These are phyloP conservation scores for Hymenoscyphus scutula DNA, from an alignment of 2,329 filamentous ascomycete species.

Conservation along the genomic window DNA sequence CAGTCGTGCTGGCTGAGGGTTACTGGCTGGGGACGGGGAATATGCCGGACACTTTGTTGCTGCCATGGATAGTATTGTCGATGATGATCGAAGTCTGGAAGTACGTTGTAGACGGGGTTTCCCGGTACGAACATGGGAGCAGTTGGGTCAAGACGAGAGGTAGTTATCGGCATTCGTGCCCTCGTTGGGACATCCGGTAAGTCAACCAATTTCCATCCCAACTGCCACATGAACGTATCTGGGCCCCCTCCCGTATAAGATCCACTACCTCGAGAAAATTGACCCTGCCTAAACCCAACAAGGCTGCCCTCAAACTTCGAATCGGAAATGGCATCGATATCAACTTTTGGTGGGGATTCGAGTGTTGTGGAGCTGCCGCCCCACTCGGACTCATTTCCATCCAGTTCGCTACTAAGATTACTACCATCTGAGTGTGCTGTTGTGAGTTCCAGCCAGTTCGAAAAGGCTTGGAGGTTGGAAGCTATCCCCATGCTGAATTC, in stretches of 20 bases:
- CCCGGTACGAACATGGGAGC: background rate
- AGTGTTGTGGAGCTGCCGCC: background rate
- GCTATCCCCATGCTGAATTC: background rate
- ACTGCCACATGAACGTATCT: background rate
- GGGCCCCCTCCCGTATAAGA: background rate
- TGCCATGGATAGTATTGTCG: conserved; percentile 4
- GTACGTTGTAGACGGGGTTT: background rate
- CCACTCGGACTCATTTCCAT: background rate
- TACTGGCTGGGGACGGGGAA: background rate
- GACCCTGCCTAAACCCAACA: background rate
- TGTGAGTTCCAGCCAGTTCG: background rate
- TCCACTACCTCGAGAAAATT: background rate
- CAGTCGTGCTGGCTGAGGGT: background rate
- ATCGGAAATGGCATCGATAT: background rate
- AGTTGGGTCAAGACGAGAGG: background rate
- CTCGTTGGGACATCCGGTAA: background rate
- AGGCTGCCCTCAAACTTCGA: background rate
- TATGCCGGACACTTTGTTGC: background rate
- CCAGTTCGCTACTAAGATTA: background rate
- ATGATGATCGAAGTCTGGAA: background rate
- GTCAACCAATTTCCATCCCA: conserved; percentile 1
- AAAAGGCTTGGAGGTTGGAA: background rate
- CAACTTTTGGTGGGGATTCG: background rate
- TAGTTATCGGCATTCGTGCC: background rate
- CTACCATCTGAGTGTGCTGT: background rate